These are phyloP conservation scores for Pyricularia grisea DNA, from an alignment of 2,329 filamentous ascomycete species.

Conservation along the genomic window DNA sequence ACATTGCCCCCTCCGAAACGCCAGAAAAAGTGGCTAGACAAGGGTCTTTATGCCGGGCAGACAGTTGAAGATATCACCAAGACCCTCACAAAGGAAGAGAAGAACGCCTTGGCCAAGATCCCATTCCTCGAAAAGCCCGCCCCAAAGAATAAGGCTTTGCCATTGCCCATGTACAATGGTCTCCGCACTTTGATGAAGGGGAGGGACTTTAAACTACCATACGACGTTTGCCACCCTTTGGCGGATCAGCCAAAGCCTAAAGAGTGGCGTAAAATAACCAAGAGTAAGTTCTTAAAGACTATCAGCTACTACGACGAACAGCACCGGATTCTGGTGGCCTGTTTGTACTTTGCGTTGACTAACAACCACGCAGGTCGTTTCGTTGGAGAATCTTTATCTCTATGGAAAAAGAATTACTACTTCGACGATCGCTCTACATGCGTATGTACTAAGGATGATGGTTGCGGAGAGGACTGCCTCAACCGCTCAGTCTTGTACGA, in stretches of 20 bases:
- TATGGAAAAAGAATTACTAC: constrained; percentile 73
- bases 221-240: constrained; percentile 79
- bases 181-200: constrained; percentile 61
- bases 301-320: not conserved
- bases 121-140: constrained; percentile 36
- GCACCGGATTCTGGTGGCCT: not conserved
- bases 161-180: constrained; percentile 70
- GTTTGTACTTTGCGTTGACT: not conserved
- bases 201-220: constrained; percentile 81
- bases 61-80: constrained; percentile 11
- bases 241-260: constrained; percentile 86
- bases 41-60: constrained; percentile 85
- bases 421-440: constrained; percentile 63
- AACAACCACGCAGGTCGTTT: constrained; percentile 62
- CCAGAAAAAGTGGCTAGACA: constrained; percentile 67
- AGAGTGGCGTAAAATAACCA: constrained; percentile 86
- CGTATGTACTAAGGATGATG: constrained; percentile 66
- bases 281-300: constrained; percentile 55
- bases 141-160: constrained; percentile 50
- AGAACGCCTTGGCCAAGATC: constrained; percentile 37
- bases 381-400: constrained; percentile 68
- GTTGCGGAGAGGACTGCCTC: constrained; percentile 83
- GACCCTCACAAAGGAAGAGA: constrained; percentile 23
- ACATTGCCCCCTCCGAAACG: constrained; percentile 15
- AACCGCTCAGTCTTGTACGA: constrained; percentile 97